Evolutionary conservation across 257 asterid genomes (phyloP), one percentile per base, ranked within the genome.

Genomic region (Nicotiana obtusifolia): DNA sequence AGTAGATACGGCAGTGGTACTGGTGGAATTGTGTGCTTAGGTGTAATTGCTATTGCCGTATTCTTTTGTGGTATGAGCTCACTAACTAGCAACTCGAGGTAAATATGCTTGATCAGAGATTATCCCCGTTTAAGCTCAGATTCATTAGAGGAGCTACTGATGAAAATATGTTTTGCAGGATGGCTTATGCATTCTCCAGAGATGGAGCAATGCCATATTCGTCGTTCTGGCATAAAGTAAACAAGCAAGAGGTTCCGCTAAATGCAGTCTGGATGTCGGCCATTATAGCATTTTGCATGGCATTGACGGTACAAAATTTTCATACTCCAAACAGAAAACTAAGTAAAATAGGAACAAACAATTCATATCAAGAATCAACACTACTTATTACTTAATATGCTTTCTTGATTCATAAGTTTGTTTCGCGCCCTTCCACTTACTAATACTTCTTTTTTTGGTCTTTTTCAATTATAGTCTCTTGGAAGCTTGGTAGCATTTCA

Each of bases 191-290:
- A 62, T 96, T 96, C 90, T 96, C 99, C 49, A 87, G 99, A 87
- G 98, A 96, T 30, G 97, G 97, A n/a, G 99, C 98, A 7, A 94
- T 94, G 99, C 99, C 99, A 11, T 91, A 93, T 81, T 96, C 99
- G 28, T 10, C 82, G 44, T 79, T 87, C 26, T 96, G 98, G 98
- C 98, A 94, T 85, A 88, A 92, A 89, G 99, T 96, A 33, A 93
- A 96, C 89, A 82, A 85, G 82, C 92, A 94, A 1, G 99, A 96
- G 64, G 97, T 96, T 77, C 99, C 98, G 41, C 53, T 92, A 60
- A 86, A 94, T 76, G 97, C 99, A 22, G 98, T 96, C 80, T 94
- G 99, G 98, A 76, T 88, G 1, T 96, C 99, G 8, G 94, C 93
- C 53, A 52, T 90, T 44, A 81, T 96, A 76, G 97, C 99, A 9